Conservation (phyloP, 2,329 filamentous ascomycete genomes). For the Apiospora koreana region DNA sequence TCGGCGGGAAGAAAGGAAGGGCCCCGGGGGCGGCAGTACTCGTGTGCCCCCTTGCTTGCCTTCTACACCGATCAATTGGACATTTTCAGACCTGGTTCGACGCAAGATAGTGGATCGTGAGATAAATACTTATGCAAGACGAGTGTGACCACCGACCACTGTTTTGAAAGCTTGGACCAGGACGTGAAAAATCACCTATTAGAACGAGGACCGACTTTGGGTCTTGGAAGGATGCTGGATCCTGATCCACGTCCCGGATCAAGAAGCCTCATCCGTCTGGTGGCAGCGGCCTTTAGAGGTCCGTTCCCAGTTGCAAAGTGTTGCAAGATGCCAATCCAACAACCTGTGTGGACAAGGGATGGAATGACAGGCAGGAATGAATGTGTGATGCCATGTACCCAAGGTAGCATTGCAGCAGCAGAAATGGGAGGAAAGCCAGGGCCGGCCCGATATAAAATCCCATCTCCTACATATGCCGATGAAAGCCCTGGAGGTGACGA, state of each 20-base stretch:
- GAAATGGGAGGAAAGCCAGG: not conserved
- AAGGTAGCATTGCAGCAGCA: not conserved
- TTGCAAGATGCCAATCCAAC: not conserved
- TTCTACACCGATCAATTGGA: conserved; percentile 2
- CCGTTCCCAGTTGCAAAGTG: not conserved
- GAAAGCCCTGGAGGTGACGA: conserved; percentile 4
- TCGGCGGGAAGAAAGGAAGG: not conserved
- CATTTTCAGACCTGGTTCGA: not conserved
- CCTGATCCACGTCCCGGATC: not conserved
- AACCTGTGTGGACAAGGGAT: not conserved
- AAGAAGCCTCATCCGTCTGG: not conserved
- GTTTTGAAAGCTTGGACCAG: not conserved
- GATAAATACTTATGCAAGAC: conserved; percentile 2
- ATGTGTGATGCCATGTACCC: not conserved
- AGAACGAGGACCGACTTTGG: not conserved
- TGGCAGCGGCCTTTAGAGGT: not conserved
- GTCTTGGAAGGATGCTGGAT: not conserved
- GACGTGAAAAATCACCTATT: not conserved
- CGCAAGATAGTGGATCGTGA: conserved; percentile 2
- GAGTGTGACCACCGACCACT: not conserved
- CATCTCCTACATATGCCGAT: not conserved
- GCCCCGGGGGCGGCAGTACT: not conserved
- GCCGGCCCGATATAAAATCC: conserved; percentile 7
- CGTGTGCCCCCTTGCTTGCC: not conserved
- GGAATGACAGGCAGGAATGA: not conserved